These are phyloP conservation scores for Fusarium brevicatenulatum DNA, from an alignment of 2,329 filamentous ascomycete genomes.

Conservation along the genomic window DNA sequence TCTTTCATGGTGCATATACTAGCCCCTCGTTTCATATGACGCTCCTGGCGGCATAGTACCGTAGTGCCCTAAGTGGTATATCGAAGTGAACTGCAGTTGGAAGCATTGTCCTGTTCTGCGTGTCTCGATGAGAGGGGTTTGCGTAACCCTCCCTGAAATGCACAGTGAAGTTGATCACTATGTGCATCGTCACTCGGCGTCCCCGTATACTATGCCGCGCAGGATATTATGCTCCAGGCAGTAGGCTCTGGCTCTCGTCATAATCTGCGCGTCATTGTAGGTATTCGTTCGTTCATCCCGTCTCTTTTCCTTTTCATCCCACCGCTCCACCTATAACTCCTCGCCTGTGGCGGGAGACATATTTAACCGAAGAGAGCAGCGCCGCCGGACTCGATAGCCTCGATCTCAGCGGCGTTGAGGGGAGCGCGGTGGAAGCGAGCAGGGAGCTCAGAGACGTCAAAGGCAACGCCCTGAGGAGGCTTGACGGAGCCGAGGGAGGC, in stretches of 20 bases:
- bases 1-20: slow-evolving; percentile 14
- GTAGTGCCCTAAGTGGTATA: slow-evolving; percentile 30
- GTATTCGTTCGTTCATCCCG: slow-evolving; percentile 36
- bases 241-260: slow-evolving; percentile 21
- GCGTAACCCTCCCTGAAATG: slow-evolving; percentile 19
- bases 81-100: slow-evolving; percentile 16
- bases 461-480: slow-evolving; percentile 78
- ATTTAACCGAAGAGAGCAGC: slow-evolving; percentile 66
- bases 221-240: slow-evolving; percentile 33
- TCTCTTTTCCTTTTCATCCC: slow-evolving; percentile 20
- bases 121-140: slow-evolving; percentile 13
- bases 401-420: slow-evolving; percentile 86
- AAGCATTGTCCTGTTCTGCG: not conserved
- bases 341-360: slow-evolving; percentile 20
- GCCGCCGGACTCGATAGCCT: slow-evolving; percentile 93
- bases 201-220: slow-evolving; percentile 33
- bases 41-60: slow-evolving; percentile 22
- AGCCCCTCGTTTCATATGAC: slow-evolving; percentile 23
- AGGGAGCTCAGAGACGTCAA: slow-evolving; percentile 90
- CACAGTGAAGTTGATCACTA: slow-evolving; percentile 20
- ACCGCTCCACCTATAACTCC: slow-evolving; percentile 38
- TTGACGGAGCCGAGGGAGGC: slow-evolving; percentile 76
- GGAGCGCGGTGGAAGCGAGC: slow-evolving; percentile 80
- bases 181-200: slow-evolving; percentile 28
- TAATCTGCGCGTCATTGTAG: slow-evolving; percentile 28